Percentiles rank a stretch among this genome's conserved stretches.
These are phyloP conservation scores for Yarrowia alimentaria DNA, from an alignment of 805 yeast genomes.

Conservation along the genomic window DNA sequence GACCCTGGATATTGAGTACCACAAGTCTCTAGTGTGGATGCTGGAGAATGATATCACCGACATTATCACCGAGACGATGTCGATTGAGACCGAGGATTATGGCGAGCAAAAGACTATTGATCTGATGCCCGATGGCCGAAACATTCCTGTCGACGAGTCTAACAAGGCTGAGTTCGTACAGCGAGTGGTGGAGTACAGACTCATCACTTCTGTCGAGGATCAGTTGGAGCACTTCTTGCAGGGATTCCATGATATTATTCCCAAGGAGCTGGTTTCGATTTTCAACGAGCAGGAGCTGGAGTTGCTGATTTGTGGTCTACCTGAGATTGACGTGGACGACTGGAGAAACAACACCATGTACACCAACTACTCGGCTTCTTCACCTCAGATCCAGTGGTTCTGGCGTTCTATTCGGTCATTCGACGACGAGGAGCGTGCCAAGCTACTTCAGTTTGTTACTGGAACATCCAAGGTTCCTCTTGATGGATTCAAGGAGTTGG, in stretches of 20 bases:
- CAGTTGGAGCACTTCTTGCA: slow-evolving; percentile 78
- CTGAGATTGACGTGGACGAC: slow-evolving; percentile 93
- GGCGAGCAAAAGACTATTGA: slow-evolving; percentile 87
- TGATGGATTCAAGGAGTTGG: slow-evolving; percentile 85
- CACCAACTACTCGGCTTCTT: slow-evolving; percentile 75
- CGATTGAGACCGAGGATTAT: slow-evolving; percentile 89
- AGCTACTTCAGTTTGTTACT: slow-evolving; percentile 89
- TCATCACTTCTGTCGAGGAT: slow-evolving; percentile 77
- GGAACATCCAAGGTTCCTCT: slow-evolving; percentile 97
- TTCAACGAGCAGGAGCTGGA: slow-evolving; percentile 97
- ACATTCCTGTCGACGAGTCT: slow-evolving; percentile 82
- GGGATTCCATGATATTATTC: slow-evolving; percentile 84
- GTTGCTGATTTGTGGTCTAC: slow-evolving; percentile 86
- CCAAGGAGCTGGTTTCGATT: slow-evolving; percentile 75
- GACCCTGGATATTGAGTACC: slow-evolving; percentile 85
- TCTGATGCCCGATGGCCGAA: slow-evolving; percentile 74
- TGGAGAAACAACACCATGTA: slow-evolving; percentile 86
- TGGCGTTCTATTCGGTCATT: slow-evolving; percentile 97
- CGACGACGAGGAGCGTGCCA: slow-evolving; percentile 91
- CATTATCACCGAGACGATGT: slow-evolving; percentile 88
- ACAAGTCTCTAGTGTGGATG: slow-evolving; percentile 93
- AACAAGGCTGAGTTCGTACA: slow-evolving; percentile 89
- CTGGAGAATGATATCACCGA: slow-evolving; percentile 95
- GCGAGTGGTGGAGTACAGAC: slow-evolving; percentile 79
- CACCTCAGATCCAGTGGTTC: slow-evolving; percentile 91